Evolutionary conservation across 176 grass and related monocot genomes (phyloP).

Genomic region (Carex kokanica): DNA sequence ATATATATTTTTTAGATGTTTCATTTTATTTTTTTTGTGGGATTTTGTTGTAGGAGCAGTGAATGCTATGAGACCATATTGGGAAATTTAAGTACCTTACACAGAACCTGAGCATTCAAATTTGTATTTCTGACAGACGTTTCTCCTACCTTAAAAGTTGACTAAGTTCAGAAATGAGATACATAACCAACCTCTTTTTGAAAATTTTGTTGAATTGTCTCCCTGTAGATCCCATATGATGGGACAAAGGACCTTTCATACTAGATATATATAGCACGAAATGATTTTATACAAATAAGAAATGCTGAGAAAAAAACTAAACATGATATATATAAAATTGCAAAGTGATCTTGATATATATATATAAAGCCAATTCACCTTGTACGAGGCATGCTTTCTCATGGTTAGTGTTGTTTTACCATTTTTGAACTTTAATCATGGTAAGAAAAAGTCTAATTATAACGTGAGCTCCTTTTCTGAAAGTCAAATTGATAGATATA

Average conservation of each 20-base stretch:
- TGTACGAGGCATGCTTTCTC: not conserved
- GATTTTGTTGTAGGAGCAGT: not conserved
- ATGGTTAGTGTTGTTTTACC: not conserved
- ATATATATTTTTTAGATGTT: not conserved
- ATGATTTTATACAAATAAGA: not conserved
- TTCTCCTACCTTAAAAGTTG: conserved; percentile 25
- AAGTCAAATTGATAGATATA: conserved; percentile 4
- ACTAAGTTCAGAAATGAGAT: conserved; percentile 2
- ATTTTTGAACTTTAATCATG: not conserved
- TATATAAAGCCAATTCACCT: not conserved
- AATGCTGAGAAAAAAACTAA: not conserved
- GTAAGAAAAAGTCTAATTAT: not conserved
- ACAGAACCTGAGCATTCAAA: not conserved
- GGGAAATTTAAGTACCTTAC: not conserved
- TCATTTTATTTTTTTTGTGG: not conserved
- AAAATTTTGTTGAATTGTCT: conserved; percentile 22
- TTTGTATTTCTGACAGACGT: conserved; percentile 11
- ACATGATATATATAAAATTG: not conserved
- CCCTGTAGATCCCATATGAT: not conserved
- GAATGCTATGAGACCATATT: not conserved
- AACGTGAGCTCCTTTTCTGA: not conserved
- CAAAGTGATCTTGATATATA: not conserved
- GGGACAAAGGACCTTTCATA: conserved; percentile 22
- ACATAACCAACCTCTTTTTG: conserved; percentile 29
- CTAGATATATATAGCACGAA: not conserved